A percentile compares a stretch with the other conserved stretches of the same genome.
Conservation (phyloP, 2,329 filamentous ascomycete species). For the Fusarium sp. region DNA sequence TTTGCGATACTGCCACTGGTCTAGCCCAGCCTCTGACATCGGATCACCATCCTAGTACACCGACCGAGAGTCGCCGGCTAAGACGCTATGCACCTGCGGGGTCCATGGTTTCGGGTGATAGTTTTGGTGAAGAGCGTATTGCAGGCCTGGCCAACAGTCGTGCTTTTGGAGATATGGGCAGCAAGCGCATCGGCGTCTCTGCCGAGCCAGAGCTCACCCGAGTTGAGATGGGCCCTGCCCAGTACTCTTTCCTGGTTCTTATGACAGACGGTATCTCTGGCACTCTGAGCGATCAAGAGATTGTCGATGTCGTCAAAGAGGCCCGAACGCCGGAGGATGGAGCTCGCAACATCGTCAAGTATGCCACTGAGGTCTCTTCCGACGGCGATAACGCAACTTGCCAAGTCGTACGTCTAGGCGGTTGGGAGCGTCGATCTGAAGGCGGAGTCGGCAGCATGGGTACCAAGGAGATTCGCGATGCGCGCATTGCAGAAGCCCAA, state of each 20-base stretch:
- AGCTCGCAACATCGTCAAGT: constrained; percentile 81
- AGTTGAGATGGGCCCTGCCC: constrained; percentile 81
- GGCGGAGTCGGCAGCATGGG: constrained; percentile 90
- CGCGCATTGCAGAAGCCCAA: constrained; percentile 80
- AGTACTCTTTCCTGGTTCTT: constrained; percentile 90
- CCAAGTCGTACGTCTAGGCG: constrained; percentile 74
- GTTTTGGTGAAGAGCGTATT: constrained; percentile 97
- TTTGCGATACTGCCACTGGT: constrained; percentile 89
- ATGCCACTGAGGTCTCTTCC: constrained; percentile 84
- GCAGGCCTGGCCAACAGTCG: constrained; percentile 93
- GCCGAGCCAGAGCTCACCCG: constrained; percentile 91
- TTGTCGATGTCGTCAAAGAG: constrained; percentile 96
- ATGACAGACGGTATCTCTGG: constrained; percentile 91
- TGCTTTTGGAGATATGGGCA: constrained; percentile 91
- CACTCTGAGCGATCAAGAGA: constrained; percentile 89
- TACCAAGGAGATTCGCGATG: constrained; percentile 92
- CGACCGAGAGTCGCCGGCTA: constrained; percentile 83
- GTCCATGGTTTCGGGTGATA: constrained; percentile 86
- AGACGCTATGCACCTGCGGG: constrained; percentile 82
- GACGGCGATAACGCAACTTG: constrained; percentile 78
- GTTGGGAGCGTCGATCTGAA: constrained; percentile 80
- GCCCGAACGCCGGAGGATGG: constrained; percentile 90
- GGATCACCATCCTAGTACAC: constrained; percentile 92
- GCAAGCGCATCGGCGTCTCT: constrained; percentile 92
- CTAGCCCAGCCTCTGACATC: constrained; percentile 84